phyloP scores from a whole-genome alignment of 768 basidiomycete genomes.

The Amanita jacksonii region DNA sequence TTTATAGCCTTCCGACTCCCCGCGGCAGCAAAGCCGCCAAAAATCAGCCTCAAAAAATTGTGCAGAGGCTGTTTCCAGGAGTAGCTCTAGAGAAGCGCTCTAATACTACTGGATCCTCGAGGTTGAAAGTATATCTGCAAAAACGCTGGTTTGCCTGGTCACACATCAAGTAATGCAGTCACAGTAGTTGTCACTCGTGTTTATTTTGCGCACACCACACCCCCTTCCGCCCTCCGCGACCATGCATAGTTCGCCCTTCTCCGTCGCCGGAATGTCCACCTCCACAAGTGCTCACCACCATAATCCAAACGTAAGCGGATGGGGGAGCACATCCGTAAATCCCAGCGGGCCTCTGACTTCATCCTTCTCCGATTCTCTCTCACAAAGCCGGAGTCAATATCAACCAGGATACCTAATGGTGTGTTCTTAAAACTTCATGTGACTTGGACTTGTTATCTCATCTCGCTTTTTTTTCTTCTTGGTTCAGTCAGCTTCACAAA shows the following conservation, averaged over 20 bases:
- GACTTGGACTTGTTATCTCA: no score
- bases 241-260: constrained; percentile 39
- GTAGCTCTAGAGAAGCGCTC: no score
- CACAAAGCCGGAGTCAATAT: constrained; percentile 68
- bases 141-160: background rate
- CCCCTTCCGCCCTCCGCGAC: constrained; percentile 3
- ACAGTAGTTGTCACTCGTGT: no score
- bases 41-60: no score
- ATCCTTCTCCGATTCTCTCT: constrained; percentile 58
- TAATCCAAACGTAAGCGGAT: constrained; percentile 40
- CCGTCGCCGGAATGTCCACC: constrained; percentile 53
- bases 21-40: no score
- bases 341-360: constrained; percentile 33
- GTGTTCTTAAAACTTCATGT: constrained; percentile 18
- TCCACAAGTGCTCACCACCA: constrained; percentile 38
- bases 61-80: no score
- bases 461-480: no score
- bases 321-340: constrained; percentile 34
- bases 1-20: no score
- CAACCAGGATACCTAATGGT: constrained; percentile 80
- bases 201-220: no score
- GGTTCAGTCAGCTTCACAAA: constrained; percentile 61
- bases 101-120: no score
- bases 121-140: no score
- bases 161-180: no score